These are phyloP conservation scores for Solanum virginianum DNA, from an alignment of 257 asterid genomes.

Conservation along the genomic window DNA sequence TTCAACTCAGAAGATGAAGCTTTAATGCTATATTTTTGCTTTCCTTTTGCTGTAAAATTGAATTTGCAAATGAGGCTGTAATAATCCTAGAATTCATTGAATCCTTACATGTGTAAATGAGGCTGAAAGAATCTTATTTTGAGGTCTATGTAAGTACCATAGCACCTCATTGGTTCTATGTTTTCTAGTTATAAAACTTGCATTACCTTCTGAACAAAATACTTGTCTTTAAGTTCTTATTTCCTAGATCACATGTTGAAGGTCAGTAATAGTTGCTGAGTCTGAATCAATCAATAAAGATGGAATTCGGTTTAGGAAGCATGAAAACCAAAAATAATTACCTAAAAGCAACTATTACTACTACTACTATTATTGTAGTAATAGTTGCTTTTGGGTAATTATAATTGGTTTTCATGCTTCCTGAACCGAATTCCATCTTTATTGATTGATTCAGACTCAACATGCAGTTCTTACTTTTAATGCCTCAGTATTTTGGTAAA, in stretches of 20 bases:
- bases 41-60: neutral
- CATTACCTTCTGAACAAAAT: neutral
- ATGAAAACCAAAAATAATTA: neutral
- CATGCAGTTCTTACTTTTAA: neutral
- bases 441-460: neutral
- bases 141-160: neutral
- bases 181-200: neutral
- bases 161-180: neutral
- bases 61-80: neutral
- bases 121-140: neutral
- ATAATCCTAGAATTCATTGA: neutral
- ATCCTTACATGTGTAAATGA: neutral
- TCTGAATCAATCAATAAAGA: too few relatives aligned
- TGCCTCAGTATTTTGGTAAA: neutral
- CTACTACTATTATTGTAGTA: too few relatives aligned
- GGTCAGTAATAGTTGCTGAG: neutral
- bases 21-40: neutral
- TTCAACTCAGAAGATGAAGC: neutral
- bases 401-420: neutral
- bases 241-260: neutral
- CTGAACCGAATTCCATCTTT: neutral
- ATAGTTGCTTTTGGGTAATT: neutral
- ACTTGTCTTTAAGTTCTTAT: neutral
- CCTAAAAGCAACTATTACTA: neutral
- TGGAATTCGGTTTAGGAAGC: neutral